Conservation (phyloP, 1,284 basidiomycete genomes). For the Tylopilus sp. region DNA sequence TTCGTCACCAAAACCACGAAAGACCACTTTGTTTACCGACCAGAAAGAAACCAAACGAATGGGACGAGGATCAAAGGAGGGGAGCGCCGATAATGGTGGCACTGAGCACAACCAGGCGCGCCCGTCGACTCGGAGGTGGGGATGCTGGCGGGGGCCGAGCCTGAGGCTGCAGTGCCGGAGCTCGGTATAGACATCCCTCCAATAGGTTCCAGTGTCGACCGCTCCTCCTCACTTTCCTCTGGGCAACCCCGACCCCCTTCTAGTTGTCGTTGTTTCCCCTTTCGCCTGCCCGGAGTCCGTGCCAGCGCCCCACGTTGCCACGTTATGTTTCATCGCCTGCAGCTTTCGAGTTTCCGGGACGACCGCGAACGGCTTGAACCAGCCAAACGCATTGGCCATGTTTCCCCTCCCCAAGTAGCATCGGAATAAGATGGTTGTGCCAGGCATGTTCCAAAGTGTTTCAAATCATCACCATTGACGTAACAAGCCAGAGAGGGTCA, state of each 20-base stretch:
- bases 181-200: conserved; percentile 28
- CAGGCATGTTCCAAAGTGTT: conserved; percentile 52
- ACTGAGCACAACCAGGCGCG: conserved; percentile 23
- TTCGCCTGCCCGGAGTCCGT: conserved; percentile 27
- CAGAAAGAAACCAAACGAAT: not conserved
- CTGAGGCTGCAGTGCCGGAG: not conserved
- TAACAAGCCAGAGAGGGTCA: too few species aligned
- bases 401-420: conserved; percentile 72
- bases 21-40: too few species aligned
- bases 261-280: conserved; percentile 23
- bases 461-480: too few species aligned
- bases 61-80: conserved; percentile 17
- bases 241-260: conserved; percentile 14
- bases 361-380: conserved; percentile 68
- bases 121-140: conserved; percentile 15
- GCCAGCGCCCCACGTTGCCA: conserved; percentile 14
- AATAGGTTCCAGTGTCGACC: conserved; percentile 54
- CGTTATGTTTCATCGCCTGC: conserved; percentile 22
- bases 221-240: conserved; percentile 38
- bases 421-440: conserved; percentile 69
- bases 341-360: conserved; percentile 53
- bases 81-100: conserved; percentile 21
- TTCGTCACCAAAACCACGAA: too few species aligned
- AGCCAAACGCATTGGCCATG: conserved; percentile 79
- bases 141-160: conserved; percentile 5